These are phyloP conservation scores for Crithidia sp. DNA, from an alignment of 208 protist species.

Conservation along the genomic window DNA sequence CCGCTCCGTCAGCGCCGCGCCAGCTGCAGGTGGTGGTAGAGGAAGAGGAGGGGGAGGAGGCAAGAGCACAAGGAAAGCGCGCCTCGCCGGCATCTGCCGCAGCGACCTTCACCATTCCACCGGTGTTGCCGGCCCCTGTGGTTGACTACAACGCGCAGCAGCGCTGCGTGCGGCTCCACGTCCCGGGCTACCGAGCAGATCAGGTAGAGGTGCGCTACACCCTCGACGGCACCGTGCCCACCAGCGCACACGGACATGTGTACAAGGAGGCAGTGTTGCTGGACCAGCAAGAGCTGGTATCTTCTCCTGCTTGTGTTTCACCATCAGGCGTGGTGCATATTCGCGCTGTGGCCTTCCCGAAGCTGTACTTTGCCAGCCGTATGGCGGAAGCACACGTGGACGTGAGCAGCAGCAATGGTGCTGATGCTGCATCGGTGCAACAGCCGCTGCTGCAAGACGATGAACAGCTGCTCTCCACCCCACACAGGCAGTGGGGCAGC, in stretches of 20 bases:
- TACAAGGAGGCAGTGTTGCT: constrained; percentile 19
- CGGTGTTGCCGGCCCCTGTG: constrained; percentile 36
- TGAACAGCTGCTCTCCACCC: not conserved
- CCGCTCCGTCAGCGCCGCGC: constrained; percentile 18
- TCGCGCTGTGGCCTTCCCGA: constrained; percentile 40
- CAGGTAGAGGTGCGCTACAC: constrained; percentile 55
- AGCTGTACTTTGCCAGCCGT: constrained; percentile 40
- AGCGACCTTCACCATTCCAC: constrained; percentile 26
- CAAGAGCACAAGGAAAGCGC: not conserved
- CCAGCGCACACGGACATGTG: constrained; percentile 17
- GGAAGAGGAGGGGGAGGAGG: constrained; percentile 19
- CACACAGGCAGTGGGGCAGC: constrained; percentile 12
- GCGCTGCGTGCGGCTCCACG: constrained; percentile 26
- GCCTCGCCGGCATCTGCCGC: not conserved
- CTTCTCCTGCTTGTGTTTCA: not conserved
- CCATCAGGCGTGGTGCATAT: constrained; percentile 26
- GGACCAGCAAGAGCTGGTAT: not conserved
- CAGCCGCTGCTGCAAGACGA: constrained; percentile 14
- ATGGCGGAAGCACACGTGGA: constrained; percentile 28
- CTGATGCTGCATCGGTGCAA: not conserved
- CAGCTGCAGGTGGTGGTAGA: constrained; percentile 26
- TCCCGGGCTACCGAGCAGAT: constrained; percentile 13
- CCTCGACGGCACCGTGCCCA: constrained; percentile 47
- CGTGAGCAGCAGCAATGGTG: not conserved
- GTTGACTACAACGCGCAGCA: constrained; percentile 28